Percentiles rank a stretch among this genome's conserved stretches.
Evolutionary conservation across 331 rosid genomes (phyloP).

Genomic region (Rosa hybrid): DNA sequence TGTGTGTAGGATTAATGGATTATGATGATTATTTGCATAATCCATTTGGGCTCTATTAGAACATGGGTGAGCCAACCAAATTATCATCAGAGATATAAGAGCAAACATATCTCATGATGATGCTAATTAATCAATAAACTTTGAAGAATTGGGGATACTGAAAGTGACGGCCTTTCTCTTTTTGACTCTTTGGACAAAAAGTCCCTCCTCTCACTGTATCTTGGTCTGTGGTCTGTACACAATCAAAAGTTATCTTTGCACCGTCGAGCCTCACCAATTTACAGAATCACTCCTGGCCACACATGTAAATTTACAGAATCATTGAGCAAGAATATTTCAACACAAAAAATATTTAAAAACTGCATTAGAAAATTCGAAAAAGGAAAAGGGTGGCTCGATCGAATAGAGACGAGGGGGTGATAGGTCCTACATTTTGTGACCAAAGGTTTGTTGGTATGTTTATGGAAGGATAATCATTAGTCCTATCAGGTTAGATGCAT

Average conservation of each 20-base stretch:
- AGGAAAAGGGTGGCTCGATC: conserved; percentile 1
- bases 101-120: background rate
- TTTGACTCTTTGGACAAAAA: conserved; percentile 17
- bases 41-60: background rate
- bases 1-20: too few relatives aligned
- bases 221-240: conserved; percentile 29
- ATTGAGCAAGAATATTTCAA: background rate
- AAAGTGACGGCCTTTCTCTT: conserved; percentile 5
- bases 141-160: background rate
- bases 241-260: conserved; percentile 21
- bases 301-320: background rate
- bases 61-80: conserved; percentile 4
- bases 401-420: background rate
- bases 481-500: background rate
- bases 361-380: background rate
- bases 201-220: background rate
- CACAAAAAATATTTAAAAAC: too few relatives aligned
- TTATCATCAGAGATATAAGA: background rate
- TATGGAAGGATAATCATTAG: conserved; percentile 22
- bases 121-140: background rate
- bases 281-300: conserved; percentile 2
- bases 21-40: background rate
- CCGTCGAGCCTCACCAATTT: conserved; percentile 21
- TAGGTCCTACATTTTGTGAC: conserved; percentile 6
- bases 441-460: conserved; percentile 18